These are phyloP conservation scores for Coniochaeta ligniaria DNA, from an alignment of 2,329 filamentous ascomycete species.

Conservation along the genomic window DNA sequence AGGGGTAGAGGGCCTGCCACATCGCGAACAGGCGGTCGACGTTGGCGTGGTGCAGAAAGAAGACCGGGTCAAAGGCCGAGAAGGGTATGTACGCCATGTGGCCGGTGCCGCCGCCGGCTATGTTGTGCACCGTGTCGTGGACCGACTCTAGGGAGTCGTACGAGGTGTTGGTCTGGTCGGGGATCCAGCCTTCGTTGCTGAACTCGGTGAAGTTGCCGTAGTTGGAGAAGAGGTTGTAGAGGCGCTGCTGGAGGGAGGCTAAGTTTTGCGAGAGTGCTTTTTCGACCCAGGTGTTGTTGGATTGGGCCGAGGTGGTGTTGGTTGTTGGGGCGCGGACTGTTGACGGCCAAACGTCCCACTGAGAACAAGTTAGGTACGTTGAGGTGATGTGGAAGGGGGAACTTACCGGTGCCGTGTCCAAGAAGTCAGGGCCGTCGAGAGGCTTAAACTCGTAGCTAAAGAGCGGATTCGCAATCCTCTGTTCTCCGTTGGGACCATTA, in stretches of 20 bases:
- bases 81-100: slow-evolving; percentile 66
- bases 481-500: slow-evolving; percentile 47
- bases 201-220: slow-evolving; percentile 63
- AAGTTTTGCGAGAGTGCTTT: slow-evolving; percentile 44
- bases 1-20: slow-evolving; percentile 68
- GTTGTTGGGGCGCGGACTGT: slow-evolving; percentile 51
- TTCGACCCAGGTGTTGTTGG: slow-evolving; percentile 53
- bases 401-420: slow-evolving; percentile 49
- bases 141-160: slow-evolving; percentile 60
- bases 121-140: slow-evolving; percentile 56
- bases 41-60: slow-evolving; percentile 71
- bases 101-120: slow-evolving; percentile 48
- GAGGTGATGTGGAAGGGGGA: background rate
- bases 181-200: slow-evolving; percentile 60
- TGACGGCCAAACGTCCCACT: slow-evolving; percentile 53
- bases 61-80: slow-evolving; percentile 72
- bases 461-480: slow-evolving; percentile 54
- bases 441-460: slow-evolving; percentile 55
- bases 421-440: slow-evolving; percentile 49
- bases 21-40: slow-evolving; percentile 69
- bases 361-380: background rate
- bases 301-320: slow-evolving; percentile 33
- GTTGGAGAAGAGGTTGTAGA: slow-evolving; percentile 61
- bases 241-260: slow-evolving; percentile 49
- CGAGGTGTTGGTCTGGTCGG: slow-evolving; percentile 33